These are phyloP conservation scores for Takashimella tepidaria DNA, from an alignment of 1,284 basidiomycete genomes.

Conservation along the genomic window DNA sequence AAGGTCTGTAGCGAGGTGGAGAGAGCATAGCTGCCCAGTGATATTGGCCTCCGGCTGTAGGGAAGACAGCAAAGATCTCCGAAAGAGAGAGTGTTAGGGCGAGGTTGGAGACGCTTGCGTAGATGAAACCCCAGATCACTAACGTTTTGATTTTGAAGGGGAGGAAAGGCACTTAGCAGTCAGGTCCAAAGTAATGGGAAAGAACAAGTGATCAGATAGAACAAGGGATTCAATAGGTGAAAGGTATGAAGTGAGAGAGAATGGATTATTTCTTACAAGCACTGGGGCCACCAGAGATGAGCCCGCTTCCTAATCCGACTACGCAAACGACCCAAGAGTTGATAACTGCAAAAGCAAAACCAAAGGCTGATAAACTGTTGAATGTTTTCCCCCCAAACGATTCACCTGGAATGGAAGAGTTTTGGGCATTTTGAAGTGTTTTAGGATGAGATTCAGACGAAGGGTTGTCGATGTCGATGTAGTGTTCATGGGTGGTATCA, in stretches of 20 bases:
- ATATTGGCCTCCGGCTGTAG: constrained; percentile 8
- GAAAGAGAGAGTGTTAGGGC: constrained; percentile 12
- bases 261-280: constrained; percentile 5
- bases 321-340: constrained; percentile 20
- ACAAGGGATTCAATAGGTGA: too few relatives aligned
- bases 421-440: too few relatives aligned
- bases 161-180: too few relatives aligned
- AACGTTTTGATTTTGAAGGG: too few relatives aligned
- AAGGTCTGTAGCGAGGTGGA: constrained; percentile 1
- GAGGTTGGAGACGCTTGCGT: constrained; percentile 13
- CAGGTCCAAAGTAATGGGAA: too few relatives aligned
- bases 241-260: too few relatives aligned
- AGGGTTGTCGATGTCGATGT: too few relatives aligned
- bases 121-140: constrained; percentile 19
- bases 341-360: constrained; percentile 15
- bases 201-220: too few relatives aligned
- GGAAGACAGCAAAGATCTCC: constrained; percentile 15
- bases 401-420: too few relatives aligned
- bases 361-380: constrained; percentile 11
- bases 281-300: constrained; percentile 18
- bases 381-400: too few relatives aligned
- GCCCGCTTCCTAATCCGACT: constrained; percentile 11
- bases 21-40: constrained; percentile 9
- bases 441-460: too few relatives aligned
- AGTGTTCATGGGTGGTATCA: too few relatives aligned